Percentiles rank a stretch among this genome's conserved stretches.
Evolutionary conservation across 352 stramenopile genomes (phyloP).

Genomic region (Globisporangium barbulae): DNA sequence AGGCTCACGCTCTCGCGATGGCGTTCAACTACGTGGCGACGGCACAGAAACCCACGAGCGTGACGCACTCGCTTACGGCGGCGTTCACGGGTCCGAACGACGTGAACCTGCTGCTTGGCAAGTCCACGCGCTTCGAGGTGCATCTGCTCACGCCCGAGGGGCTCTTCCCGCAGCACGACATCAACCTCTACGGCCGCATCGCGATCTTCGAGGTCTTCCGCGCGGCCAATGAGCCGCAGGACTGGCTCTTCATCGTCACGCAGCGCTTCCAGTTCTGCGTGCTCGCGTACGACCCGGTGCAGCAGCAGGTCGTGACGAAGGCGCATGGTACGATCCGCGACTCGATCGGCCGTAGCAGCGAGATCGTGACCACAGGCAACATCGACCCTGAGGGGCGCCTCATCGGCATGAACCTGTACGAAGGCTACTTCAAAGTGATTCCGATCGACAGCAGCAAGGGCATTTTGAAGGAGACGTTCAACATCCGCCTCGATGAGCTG

Average conservation of each 20-base stretch:
- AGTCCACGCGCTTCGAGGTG: slow-evolving; percentile 88
- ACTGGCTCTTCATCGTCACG: slow-evolving; percentile 89
- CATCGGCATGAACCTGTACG: slow-evolving; percentile 91
- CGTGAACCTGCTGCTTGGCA: slow-evolving; percentile 89
- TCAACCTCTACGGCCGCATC: slow-evolving; percentile 86
- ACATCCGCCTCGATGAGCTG: slow-evolving; percentile 91
- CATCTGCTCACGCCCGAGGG: slow-evolving; percentile 85
- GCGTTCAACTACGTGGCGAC: slow-evolving; percentile 93
- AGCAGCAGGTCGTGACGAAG: slow-evolving; percentile 78
- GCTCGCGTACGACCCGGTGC: slow-evolving; percentile 69
- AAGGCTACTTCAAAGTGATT: slow-evolving; percentile 90
- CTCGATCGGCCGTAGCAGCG: slow-evolving; percentile 82
- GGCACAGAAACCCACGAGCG: slow-evolving; percentile 91
- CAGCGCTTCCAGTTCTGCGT: slow-evolving; percentile 91
- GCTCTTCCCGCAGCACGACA: slow-evolving; percentile 81
- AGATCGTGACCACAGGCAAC: slow-evolving; percentile 87
- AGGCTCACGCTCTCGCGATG: slow-evolving; percentile 28
- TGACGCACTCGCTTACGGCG: slow-evolving; percentile 91
- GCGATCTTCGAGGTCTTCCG: slow-evolving; percentile 87
- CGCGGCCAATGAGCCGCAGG: slow-evolving; percentile 60
- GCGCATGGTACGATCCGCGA: slow-evolving; percentile 85
- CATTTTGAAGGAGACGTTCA: slow-evolving; percentile 85
- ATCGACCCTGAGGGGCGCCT: slow-evolving; percentile 83
- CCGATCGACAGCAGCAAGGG: slow-evolving; percentile 81
- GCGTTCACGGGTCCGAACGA: slow-evolving; percentile 85